Base-by-base conservation (phyloP, 2,329 filamentous ascomycete species). In the Colletotrichum scovillei region DNA sequence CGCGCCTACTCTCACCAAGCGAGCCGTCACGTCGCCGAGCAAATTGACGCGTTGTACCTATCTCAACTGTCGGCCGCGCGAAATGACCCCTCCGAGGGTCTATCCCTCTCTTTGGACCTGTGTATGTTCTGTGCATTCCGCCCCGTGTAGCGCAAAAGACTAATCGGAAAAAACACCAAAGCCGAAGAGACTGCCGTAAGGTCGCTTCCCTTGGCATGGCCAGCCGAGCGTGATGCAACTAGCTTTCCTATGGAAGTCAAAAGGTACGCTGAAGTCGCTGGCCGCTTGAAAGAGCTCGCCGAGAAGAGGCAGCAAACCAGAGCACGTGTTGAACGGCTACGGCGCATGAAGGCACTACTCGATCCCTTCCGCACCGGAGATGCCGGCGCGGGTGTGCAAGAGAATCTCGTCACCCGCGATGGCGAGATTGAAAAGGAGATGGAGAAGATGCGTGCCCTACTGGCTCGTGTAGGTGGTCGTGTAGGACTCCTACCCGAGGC, bases 21-120 rank as follows among this genome's bases (percentile, higher is more conserved):
- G n/a, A 90, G 88, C 64, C 88, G 92, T 46, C 91, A 93, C 77
- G 88, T 94, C 22, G 92, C 92, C 2, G 92, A 94, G 83, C 92
- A 95, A 83, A 90, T 95, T 55, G 91, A 93, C 81, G 82, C 83
- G 60, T 82, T 93, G 57, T 94, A 94, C 80, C 87, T 88, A 80
- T 57, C 63, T 12, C 82, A 84, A 55, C 82, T 83, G 1, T 76
- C 77, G 4, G 78, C 78, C 1, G 74, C 76, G 14, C 73, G 76
- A 2, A 76, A 69, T 0, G 81, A 81, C 6, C 83, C 82, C 5
- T 85, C 87, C 52, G 84, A 81, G 58, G 84, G 82, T 0, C 80
- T 86, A 28, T 80, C 77, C 35, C 78, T 80, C 38, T 84, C 86
- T 26, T 79, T 84, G 11, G 87, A 90, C 76, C 78, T 89, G 32